A percentile compares a stretch with the other conserved stretches of the same genome.
Evolutionary conservation across 257 asterid species (phyloP).

Genomic region (Solanum habrochaites): DNA sequence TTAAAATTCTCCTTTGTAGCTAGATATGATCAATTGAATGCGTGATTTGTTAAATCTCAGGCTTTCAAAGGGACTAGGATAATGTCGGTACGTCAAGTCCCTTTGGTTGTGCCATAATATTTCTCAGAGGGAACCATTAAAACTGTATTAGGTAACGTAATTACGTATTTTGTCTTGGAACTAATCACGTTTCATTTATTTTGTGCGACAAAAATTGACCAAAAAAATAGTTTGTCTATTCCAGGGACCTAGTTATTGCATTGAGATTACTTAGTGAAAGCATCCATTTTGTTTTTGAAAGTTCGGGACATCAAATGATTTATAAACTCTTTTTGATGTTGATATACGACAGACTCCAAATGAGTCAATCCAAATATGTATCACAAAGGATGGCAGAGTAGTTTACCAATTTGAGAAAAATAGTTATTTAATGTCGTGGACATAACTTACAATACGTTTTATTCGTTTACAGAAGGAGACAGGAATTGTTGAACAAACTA

Average conservation of each 20-base stretch:
- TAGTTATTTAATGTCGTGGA: neutral
- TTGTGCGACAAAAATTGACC: neutral
- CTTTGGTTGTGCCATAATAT: neutral
- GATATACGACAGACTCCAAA: neutral
- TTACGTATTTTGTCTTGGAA: neutral
- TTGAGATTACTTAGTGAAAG: neutral
- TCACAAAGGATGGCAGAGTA: neutral
- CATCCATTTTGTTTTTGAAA: too few relatives aligned
- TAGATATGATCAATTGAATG: neutral
- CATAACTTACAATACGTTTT: too few relatives aligned
- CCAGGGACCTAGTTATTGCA: neutral
- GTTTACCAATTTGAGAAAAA: neutral
- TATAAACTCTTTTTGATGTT: too few relatives aligned
- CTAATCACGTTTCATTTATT: neutral
- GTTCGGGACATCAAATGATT: too few relatives aligned
- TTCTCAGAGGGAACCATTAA: neutral
- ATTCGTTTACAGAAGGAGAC: too few relatives aligned
- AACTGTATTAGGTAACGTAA: neutral
- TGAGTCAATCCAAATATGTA: neutral
- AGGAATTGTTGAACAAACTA: too few relatives aligned
- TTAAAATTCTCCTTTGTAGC: too few relatives aligned
- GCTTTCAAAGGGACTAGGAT: neutral
- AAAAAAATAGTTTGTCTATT: neutral
- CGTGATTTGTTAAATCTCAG: neutral
- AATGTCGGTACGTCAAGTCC: neutral